Conservation (phyloP, 2,329 filamentous ascomycete genomes). For the Nemania sp. region DNA sequence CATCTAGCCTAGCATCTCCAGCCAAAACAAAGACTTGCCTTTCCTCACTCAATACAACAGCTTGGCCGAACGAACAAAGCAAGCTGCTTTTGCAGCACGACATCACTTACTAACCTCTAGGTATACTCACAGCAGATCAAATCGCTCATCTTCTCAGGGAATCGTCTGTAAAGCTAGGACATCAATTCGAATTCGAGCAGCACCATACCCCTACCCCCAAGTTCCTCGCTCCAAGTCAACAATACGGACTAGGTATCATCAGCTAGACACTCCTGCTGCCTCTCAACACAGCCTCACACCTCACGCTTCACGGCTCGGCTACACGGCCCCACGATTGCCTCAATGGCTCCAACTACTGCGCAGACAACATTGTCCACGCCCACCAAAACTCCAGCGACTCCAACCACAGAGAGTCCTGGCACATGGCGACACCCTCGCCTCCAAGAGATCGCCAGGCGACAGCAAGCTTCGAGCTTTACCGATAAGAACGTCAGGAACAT, state of each 20-base stretch:
- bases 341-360: conserved; percentile 51
- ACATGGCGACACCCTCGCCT: conserved; percentile 93
- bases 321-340: conserved; percentile 13
- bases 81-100: conserved; percentile 41
- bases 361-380: conserved; percentile 58
- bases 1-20: no score
- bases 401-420: conserved; percentile 70
- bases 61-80: conserved; percentile 20
- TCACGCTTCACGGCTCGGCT: no score
- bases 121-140: conserved; percentile 32
- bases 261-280: background rate
- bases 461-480: conserved; percentile 81
- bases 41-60: conserved; percentile 24
- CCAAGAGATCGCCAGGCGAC: conserved; percentile 85
- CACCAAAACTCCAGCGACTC: conserved; percentile 48
- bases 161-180: conserved; percentile 20
- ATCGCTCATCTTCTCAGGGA: background rate
- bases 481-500: conserved; percentile 80
- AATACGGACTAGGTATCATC: conserved; percentile 3
- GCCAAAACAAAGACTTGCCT: conserved; percentile 34
- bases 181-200: background rate
- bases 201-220: background rate
- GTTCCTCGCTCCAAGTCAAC: background rate
- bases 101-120: conserved; percentile 37
- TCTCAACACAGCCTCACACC: background rate